phyloP scores from a whole-genome alignment of 148 eudicot species.

The Camellia sinensis region DNA sequence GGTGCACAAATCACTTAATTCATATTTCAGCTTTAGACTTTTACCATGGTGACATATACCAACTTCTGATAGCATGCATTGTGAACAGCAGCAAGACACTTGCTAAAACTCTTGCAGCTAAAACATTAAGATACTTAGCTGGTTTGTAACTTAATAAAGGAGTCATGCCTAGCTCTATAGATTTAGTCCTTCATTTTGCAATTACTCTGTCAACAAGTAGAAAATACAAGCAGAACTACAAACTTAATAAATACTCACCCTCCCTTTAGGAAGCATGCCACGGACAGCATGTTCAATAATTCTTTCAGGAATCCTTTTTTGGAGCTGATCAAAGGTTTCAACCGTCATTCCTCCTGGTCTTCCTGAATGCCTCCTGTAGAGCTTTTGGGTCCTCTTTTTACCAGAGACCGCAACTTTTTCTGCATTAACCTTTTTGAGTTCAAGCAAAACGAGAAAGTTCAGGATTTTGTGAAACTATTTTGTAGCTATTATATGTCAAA shows the following conservation, averaged over 20 bases:
- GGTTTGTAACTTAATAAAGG: too few species aligned
- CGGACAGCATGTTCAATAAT: constrained; percentile 96
- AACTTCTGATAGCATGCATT: not conserved
- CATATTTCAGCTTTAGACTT: not conserved
- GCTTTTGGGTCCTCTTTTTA: constrained; percentile 81
- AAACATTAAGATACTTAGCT: too few species aligned
- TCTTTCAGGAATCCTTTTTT: constrained; percentile 94
- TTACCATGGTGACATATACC: not conserved
- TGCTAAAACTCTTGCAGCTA: too few species aligned
- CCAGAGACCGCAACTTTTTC: constrained; percentile 94
- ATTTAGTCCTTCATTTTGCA: not conserved
- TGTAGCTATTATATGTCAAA: not conserved
- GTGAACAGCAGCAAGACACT: not conserved
- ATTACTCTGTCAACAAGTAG: not conserved
- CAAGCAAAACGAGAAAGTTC: constrained; percentile 16
- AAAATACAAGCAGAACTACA: constrained; percentile 1
- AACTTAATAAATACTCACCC: constrained; percentile 58
- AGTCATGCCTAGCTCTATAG: not conserved
- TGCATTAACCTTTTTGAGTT: constrained; percentile 66
- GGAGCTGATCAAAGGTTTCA: constrained; percentile 96
- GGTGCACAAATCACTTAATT: not conserved
- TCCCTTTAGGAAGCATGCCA: constrained; percentile 98
- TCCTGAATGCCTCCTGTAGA: constrained; percentile 95
- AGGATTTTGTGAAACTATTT: constrained; percentile 7
- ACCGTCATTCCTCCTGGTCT: constrained; percentile 99